Base-by-base conservation (phyloP, 1,284 basidiomycete genomes). In the Pseudozyma sp. region DNA sequence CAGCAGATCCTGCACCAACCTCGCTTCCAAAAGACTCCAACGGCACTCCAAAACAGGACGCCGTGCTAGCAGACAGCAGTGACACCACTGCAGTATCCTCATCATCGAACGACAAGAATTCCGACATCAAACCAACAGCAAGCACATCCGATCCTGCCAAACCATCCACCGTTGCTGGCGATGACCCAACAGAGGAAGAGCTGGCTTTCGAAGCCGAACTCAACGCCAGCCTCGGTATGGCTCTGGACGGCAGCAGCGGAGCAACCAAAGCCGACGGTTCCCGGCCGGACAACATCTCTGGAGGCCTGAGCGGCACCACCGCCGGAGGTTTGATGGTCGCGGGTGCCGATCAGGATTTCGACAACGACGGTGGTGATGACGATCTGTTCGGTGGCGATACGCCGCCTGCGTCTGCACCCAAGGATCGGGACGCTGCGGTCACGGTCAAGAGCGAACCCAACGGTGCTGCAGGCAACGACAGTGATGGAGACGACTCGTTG, bases 151-250 rank as follows among this genome's bases (percentile, higher is more conserved):
- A 50, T 11, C 47, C 63, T n/a, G 19, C 34, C 39, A 52, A 43
- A n/a, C 35, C 66, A 11, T 47, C 57, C 2, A 39, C 49, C 13
- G 13, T 31, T 24, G 31, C 31, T 9, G 65, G 45, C 33, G 72
- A 75, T 43, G 56, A 61, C 43, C 69, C 75, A 0, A 71, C 74
- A 5, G 74, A 78, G 43, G 78, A 75, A 40, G 78, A 78, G 54
- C 67, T 80, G 1, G 70, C 70, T 0, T 77, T 77, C 45, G 76
- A 80, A 53, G 76, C 65, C 42, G 77, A 80, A 58, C 64, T 78
- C 49, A 65, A 68, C 44, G 72, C 65, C 29, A 70, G 71, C 37
- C 59, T 78, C 5, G 69, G 68, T 0, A 66, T 75, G 55, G 57
- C 65, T 29, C 58, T 65, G 16, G 75, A 67, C 16, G 70, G 63